Conservation (phyloP, 1,284 basidiomycete species). For the Pascua sp. region DNA sequence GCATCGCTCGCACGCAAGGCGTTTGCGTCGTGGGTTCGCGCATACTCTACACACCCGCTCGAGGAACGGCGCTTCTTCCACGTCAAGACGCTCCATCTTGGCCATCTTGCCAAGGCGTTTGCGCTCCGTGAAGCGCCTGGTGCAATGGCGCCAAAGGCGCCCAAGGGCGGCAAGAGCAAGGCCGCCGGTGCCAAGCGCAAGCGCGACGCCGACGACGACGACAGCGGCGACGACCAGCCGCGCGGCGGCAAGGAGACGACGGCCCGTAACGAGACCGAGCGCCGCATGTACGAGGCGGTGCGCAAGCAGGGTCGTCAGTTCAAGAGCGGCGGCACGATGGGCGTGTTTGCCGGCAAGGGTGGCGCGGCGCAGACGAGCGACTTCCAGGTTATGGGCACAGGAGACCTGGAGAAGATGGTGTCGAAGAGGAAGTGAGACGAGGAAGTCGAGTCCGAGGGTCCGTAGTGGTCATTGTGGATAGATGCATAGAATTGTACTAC, state of each 20-base stretch:
- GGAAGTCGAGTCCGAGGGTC: too few species aligned
- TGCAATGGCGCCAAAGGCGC: constrained; percentile 52
- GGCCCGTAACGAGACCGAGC: constrained; percentile 61
- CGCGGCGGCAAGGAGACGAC: constrained; percentile 41
- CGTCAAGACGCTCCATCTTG: constrained; percentile 86
- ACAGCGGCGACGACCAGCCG: constrained; percentile 49
- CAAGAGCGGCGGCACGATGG: constrained; percentile 75
- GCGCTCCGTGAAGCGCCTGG: constrained; percentile 89
- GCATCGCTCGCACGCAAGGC: constrained; percentile 74
- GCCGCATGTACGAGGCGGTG: constrained; percentile 82
- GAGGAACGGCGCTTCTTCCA: constrained; percentile 96
- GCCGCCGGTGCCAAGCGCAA: constrained; percentile 50
- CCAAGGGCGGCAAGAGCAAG: constrained; percentile 14
- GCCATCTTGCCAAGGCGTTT: constrained; percentile 95
- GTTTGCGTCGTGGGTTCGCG: constrained; percentile 87
- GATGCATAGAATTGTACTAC: too few species aligned
- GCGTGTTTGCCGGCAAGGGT: constrained; percentile 67
- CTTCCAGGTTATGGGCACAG: constrained; percentile 73
- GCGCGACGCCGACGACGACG: constrained; percentile 49
- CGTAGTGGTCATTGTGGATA: too few species aligned
- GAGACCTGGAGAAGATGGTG: constrained; percentile 65
- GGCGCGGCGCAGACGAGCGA: constrained; percentile 53
- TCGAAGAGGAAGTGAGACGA: neutral
- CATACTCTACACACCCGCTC: constrained; percentile 94
- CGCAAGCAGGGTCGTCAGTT: constrained; percentile 75